Percentiles rank a stretch among this genome's conserved stretches.
Evolutionary conservation across 768 basidiomycete species (phyloP).

Genomic region (Podaxis rugospora): DNA sequence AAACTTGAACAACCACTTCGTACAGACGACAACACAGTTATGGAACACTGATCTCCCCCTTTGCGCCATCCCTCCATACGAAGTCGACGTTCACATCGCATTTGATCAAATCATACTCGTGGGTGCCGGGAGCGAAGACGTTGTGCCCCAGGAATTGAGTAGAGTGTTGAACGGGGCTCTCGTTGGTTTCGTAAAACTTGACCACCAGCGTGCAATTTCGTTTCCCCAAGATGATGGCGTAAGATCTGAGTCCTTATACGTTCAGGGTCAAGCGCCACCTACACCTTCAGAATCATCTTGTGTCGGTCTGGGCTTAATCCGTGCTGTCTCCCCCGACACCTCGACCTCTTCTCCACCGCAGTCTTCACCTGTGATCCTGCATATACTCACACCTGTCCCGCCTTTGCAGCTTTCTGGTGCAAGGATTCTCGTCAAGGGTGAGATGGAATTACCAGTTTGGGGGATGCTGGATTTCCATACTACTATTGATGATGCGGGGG

Average conservation of each 20-base stretch:
- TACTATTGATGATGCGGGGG: constrained; percentile 10
- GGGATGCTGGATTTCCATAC: constrained; percentile 75
- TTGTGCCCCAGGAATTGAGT: constrained; percentile 62
- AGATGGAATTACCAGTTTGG: constrained; percentile 84
- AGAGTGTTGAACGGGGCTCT: constrained; percentile 77
- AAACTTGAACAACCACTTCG: constrained; percentile 14
- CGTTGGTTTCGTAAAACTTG: constrained; percentile 59
- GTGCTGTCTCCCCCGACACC: constrained; percentile 32
- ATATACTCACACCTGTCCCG: constrained; percentile 79
- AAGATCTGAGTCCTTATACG: constrained; percentile 44
- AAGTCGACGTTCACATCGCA: constrained; percentile 52
- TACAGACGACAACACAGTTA: constrained; percentile 31
- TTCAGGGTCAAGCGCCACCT: constrained; percentile 49
- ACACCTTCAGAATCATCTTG: constrained; percentile 59
- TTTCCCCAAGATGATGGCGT: neutral
- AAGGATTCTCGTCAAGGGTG: constrained; percentile 73
- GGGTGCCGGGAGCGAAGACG: constrained; percentile 77
- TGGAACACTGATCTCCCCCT: constrained; percentile 76
- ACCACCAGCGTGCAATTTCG: neutral
- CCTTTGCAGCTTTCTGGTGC: constrained; percentile 35
- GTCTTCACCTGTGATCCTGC: constrained; percentile 34
- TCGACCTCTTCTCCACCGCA: neutral
- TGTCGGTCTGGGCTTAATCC: constrained; percentile 74
- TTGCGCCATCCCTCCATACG: constrained; percentile 66
- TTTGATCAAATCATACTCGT: constrained; percentile 63